Conservation (phyloP, 2,329 filamentous ascomycete species). For the Penicillium sp. region DNA sequence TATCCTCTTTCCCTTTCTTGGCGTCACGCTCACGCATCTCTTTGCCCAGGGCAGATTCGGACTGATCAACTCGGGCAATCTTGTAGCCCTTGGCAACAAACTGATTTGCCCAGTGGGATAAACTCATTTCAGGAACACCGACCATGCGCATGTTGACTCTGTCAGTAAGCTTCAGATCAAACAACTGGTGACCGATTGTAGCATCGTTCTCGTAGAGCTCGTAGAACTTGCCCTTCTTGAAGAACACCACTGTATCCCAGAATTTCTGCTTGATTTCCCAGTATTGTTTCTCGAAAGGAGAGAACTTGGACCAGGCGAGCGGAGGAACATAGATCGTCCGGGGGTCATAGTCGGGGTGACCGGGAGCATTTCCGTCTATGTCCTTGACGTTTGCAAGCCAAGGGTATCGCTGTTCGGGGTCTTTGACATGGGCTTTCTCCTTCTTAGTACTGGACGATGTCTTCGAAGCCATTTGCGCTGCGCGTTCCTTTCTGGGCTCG, state of each 20-base stretch:
- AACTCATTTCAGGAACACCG: conserved; percentile 88
- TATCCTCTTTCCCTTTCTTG: conserved; percentile 69
- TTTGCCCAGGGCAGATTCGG: conserved; percentile 91
- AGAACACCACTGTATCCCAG: conserved; percentile 97
- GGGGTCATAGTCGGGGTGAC: conserved; percentile 86
- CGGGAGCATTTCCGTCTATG: conserved; percentile 74
- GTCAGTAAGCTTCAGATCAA: conserved; percentile 96
- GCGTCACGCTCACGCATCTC: conserved; percentile 93
- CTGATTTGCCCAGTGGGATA: conserved; percentile 97
- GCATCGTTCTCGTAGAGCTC: conserved; percentile 98
- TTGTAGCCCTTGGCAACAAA: conserved; percentile 98
- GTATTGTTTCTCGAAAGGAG: conserved; percentile 95
- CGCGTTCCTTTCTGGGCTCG: conserved; percentile 50
- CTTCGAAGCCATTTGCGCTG: conserved; percentile 37
- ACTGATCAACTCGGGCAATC: conserved; percentile 93
- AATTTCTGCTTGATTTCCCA: conserved; percentile 99
- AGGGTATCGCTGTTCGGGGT: conserved; percentile 80
- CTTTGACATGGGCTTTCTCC: conserved; percentile 72
- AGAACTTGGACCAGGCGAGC: conserved; percentile 75
- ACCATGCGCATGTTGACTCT: conserved; percentile 99
- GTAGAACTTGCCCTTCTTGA: conserved; percentile 99
- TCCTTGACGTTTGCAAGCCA: conserved; percentile 88
- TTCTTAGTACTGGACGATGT: conserved; percentile 42
- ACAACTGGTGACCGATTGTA: conserved; percentile 91
- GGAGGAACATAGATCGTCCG: conserved; percentile 88